phyloP scores from a whole-genome alignment of 345 rosid genomes.

The Arabis alpina region DNA sequence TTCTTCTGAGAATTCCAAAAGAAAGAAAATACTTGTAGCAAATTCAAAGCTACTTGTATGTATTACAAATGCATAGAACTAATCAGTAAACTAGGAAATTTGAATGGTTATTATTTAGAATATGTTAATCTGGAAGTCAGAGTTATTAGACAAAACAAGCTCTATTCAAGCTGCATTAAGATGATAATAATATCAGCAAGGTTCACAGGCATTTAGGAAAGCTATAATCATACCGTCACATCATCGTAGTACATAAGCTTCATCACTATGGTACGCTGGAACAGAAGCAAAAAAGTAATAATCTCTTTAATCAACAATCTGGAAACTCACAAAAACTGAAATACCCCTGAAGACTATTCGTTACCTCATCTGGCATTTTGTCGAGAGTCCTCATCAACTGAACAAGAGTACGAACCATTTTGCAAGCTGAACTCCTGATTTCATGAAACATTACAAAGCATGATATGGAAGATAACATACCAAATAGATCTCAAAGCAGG shows the following conservation, averaged over 20 bases:
- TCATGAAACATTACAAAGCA: constrained; percentile 11
- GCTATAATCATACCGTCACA: constrained; percentile 75
- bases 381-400: constrained; percentile 98
- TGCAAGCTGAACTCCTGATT: constrained; percentile 93
- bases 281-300: constrained; percentile 24
- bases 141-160: not conserved
- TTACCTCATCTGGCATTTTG: constrained; percentile 93
- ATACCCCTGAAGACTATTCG: constrained; percentile 5
- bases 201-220: constrained; percentile 2
- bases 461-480: not conserved
- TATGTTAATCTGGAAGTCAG: not conserved
- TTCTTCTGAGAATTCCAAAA: constrained; percentile 5
- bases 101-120: not conserved
- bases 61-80: not conserved
- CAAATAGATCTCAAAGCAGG: not conserved
- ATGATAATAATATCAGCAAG: constrained; percentile 4
- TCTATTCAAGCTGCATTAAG: constrained; percentile 3
- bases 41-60: not conserved
- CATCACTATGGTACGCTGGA: constrained; percentile 95
- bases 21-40: too few relatives aligned
- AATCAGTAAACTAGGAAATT: not conserved
- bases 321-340: not conserved
- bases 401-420: constrained; percentile 91
- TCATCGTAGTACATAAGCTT: constrained; percentile 93
- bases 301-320: constrained; percentile 28